Base-by-base conservation (phyloP, 192 early-diverging fungal species). In the Gryganskiella cystojenkinii region DNA sequence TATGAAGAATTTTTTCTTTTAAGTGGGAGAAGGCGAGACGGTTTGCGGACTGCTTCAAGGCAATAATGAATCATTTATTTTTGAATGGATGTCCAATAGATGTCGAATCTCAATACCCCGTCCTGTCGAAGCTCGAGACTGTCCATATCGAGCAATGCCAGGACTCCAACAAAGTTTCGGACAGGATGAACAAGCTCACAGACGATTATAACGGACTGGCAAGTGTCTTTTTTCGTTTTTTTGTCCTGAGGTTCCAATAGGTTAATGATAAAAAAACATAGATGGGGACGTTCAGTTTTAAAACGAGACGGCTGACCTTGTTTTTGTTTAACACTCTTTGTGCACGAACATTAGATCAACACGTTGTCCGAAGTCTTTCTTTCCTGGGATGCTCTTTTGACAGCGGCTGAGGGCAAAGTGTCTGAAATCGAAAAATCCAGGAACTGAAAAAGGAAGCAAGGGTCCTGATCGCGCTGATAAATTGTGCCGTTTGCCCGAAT, bases 351-450 rank as follows among this genome's bases (percentile, higher is more conserved):
- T 45, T 74, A 76, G 72, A 76, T 76, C 60, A 76, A 67, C 25
- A 76, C 72, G 2, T 31, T 76, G 45, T 76, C 72, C 4, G 72
- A 76, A 45, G 65, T 76, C 3, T 76, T 76, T 40, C 31, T 76
- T 14, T 76, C 72, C 3, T 76, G 72, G 72, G 72, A 76, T 51
- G 60, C 64, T 15, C 59, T 76, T 1, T 52, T 76, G 60, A 57
- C 72, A 13, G 72, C 65, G 11, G 72, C 72, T 9, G 72, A 76
- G 60, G 20, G 40, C 25, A 76, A 68, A 34, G 64, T 76, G n/a
- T 33, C 72, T 4, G 72, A 76, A 28, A 64, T 67, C 6, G 72
- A 76, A 45, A 56, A 59, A 19, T 51, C 54, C 1, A 67, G 59
- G 15, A 27, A 43, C 1, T 64, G 43, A 60, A n/a, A n/a, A n/a